A percentile compares a stretch with the other conserved stretches of the same genome.
phyloP scores from a whole-genome alignment of 2,329 filamentous ascomycete genomes.

The Cercospora sesami region DNA sequence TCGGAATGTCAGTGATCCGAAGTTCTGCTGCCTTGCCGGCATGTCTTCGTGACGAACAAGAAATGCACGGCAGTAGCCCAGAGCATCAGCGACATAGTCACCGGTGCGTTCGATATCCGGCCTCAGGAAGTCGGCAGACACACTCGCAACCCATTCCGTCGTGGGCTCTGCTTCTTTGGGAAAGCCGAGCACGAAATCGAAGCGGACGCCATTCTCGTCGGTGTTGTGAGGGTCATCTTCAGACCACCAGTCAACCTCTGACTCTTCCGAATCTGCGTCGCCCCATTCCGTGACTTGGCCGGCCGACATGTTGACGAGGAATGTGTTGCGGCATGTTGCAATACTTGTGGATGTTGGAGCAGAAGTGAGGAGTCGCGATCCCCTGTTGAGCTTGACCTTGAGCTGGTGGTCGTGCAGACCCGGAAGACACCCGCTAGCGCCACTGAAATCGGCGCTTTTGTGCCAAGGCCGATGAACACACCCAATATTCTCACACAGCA shows the following conservation, averaged over 20 bases:
- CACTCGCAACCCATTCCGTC: neutral
- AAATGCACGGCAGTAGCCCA: neutral
- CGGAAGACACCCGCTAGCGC: conserved; percentile 3
- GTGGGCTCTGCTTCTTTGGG: neutral
- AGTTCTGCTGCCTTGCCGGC: neutral
- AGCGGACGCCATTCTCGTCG: neutral
- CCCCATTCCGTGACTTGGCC: neutral
- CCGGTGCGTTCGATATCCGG: no score
- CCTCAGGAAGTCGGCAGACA: neutral
- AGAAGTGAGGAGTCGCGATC: neutral
- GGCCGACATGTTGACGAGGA: neutral
- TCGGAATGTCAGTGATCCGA: neutral
- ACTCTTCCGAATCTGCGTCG: neutral
- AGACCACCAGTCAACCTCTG: neutral
- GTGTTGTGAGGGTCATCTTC: neutral
- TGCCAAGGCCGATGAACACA: conserved; percentile 1
- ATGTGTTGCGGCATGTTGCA: neutral
- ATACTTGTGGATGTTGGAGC: neutral
- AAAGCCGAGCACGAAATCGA: neutral
- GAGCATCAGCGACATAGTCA: neutral
- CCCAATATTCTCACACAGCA: neutral
- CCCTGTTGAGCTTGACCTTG: neutral
- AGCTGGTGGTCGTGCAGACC: neutral
- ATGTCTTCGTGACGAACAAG: neutral
- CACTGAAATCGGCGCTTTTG: neutral